Percentiles rank a stretch among this genome's conserved stretches.
Evolutionary conservation across 495 filamentous ascomycete species (phyloP).

Genomic region (Penicillium cataractarum): DNA sequence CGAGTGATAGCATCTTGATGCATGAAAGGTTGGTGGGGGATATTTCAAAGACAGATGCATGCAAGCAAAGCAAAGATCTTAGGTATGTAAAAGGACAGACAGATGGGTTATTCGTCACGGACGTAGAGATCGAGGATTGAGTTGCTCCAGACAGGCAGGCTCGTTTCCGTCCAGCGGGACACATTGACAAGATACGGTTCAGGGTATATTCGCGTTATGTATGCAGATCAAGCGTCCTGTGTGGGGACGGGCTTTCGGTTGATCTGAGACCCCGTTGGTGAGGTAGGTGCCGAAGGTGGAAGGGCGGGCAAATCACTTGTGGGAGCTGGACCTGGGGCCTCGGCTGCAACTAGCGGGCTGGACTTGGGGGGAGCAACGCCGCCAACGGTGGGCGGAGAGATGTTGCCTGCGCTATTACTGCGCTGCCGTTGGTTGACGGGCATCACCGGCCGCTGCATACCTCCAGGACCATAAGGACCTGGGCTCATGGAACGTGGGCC

Average conservation of each 20-base stretch:
- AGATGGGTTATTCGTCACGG: slow-evolving; percentile 28
- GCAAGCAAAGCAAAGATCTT: not conserved
- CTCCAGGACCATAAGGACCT: slow-evolving; percentile 50
- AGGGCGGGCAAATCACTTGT: slow-evolving; percentile 37
- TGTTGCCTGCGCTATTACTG: slow-evolving; percentile 56
- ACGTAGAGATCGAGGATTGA: slow-evolving; percentile 18
- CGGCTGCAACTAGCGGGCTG: slow-evolving; percentile 54
- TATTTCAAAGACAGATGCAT: not conserved
- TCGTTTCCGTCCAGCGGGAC: slow-evolving; percentile 31
- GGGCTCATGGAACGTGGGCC: slow-evolving; percentile 55
- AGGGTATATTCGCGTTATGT: not conserved
- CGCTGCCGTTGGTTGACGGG: slow-evolving; percentile 46
- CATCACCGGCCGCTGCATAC: slow-evolving; percentile 49
- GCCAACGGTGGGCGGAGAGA: slow-evolving; percentile 45
- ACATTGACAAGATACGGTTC: slow-evolving; percentile 16
- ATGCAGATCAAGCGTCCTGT: slow-evolving; percentile 18
- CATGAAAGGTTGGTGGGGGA: not conserved
- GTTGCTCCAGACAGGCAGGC: slow-evolving; percentile 16
- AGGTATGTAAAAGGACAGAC: not conserved
- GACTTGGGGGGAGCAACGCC: slow-evolving; percentile 55
- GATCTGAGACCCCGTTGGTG: slow-evolving; percentile 24
- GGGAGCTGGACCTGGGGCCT: slow-evolving; percentile 42
- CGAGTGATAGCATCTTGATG: not conserved
- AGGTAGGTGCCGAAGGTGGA: slow-evolving; percentile 23
- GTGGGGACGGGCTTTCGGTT: slow-evolving; percentile 37